Conservation (phyloP, 108 stramenopile genomes). For the Parmales sp. region DNA sequence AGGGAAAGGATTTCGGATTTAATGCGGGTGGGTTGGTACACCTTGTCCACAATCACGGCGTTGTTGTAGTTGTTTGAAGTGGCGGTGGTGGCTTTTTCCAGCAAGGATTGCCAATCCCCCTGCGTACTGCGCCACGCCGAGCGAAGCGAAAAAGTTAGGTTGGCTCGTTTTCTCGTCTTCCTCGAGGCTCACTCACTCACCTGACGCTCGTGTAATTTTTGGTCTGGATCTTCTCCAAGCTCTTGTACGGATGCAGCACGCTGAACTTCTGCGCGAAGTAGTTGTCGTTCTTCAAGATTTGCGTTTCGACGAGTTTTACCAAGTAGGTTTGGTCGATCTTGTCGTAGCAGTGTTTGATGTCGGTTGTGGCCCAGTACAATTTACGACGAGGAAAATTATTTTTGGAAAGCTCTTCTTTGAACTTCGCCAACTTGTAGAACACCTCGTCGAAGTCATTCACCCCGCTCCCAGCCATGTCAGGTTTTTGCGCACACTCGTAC, state of each 20-base stretch:
- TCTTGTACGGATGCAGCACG: constrained; percentile 35
- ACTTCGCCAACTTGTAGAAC: constrained; percentile 42
- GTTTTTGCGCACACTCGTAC: constrained; percentile 40
- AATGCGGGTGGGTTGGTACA: constrained; percentile 30
- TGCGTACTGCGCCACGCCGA: constrained; percentile 9
- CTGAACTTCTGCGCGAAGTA: constrained; percentile 53
- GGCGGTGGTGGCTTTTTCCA: neutral
- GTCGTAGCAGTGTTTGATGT: constrained; percentile 72
- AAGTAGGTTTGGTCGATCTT: constrained; percentile 59
- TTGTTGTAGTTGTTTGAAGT: constrained; percentile 17
- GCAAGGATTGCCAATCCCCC: constrained; percentile 12
- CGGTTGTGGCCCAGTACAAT: constrained; percentile 60
- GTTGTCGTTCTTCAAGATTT: constrained; percentile 37
- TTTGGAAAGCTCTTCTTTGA: neutral
- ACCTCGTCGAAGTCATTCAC: constrained; percentile 48
- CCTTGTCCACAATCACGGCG: constrained; percentile 37
- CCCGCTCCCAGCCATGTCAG: constrained; percentile 48
- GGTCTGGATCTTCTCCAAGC: constrained; percentile 12
- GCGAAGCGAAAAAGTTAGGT: constrained; percentile 3
- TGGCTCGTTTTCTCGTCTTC: constrained; percentile 25
- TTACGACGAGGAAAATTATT: neutral
- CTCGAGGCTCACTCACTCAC: neutral
- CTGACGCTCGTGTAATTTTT: neutral
- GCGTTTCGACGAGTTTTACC: constrained; percentile 30
- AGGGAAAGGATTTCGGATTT: constrained; percentile 33